Percentiles rank a stretch among this genome's conserved stretches.
phyloP scores from a whole-genome alignment of 805 yeast genomes.

The Ogataea chonburiensis region DNA sequence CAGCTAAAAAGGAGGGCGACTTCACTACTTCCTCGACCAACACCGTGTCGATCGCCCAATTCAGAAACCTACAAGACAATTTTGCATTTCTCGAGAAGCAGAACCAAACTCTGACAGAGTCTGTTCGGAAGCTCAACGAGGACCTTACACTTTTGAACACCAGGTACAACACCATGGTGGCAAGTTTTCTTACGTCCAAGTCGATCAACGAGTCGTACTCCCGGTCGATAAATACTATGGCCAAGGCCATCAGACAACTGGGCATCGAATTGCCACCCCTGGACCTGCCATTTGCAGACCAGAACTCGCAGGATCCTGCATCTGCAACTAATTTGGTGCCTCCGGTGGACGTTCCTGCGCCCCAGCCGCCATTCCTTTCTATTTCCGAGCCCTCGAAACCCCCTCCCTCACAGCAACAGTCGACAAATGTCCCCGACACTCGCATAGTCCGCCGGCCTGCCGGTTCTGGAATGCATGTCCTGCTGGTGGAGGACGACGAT shows the following conservation, averaged over 20 bases:
- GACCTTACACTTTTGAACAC: conserved; percentile 46
- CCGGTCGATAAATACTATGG: conserved; percentile 49
- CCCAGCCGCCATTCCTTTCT: conserved; percentile 14
- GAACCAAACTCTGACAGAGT: conserved; percentile 28
- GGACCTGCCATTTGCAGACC: conserved; percentile 46
- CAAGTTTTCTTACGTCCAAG: conserved; percentile 56
- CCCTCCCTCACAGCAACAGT: conserved; percentile 17
- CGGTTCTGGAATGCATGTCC: conserved; percentile 55
- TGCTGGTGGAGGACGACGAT: conserved; percentile 76
- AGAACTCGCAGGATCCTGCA: conserved; percentile 6
- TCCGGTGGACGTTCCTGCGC: conserved; percentile 3
- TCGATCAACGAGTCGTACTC: conserved; percentile 56
- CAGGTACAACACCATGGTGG: conserved; percentile 64
- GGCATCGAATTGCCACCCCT: conserved; percentile 70
- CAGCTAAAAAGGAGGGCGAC: conserved; percentile 38
- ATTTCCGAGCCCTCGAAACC: conserved; percentile 9
- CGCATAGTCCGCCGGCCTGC: conserved; percentile 30
- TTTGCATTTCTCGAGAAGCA: conserved; percentile 33
- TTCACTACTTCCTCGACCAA: conserved; percentile 7
- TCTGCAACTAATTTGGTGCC: conserved; percentile 1
- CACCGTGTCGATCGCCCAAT: conserved; percentile 26
- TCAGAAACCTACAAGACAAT: conserved; percentile 28
- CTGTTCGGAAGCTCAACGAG: conserved; percentile 34
- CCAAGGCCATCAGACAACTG: conserved; percentile 48
- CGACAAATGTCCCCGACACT: conserved; percentile 22